Conservation (phyloP, 352 stramenopile genomes). For the Phytophthora capsici region DNA sequence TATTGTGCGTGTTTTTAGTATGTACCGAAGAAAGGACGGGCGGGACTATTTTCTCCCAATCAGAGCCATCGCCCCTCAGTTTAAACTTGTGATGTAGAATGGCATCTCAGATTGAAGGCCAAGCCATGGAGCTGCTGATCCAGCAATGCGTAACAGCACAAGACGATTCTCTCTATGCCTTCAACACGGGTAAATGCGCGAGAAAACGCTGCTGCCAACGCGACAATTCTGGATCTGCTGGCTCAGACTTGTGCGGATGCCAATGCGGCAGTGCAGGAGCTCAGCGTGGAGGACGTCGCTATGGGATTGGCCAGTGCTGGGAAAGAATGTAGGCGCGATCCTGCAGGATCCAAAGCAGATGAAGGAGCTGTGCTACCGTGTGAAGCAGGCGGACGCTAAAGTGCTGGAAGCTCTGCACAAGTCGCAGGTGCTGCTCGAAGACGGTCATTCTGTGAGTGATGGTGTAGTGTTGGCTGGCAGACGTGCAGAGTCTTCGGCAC, state of each 20-base stretch:
- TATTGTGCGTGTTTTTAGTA: too few species aligned
- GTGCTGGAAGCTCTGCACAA: conserved; percentile 50
- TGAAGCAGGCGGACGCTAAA: conserved; percentile 53
- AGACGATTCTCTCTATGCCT: not conserved
- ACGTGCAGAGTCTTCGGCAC: conserved; percentile 6
- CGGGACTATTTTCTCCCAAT: too few species aligned
- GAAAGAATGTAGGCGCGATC: conserved; percentile 60
- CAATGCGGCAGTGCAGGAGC: conserved; percentile 51
- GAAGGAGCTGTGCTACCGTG: conserved; percentile 57
- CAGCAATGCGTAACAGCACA: conserved; percentile 51
- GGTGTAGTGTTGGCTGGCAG: conserved; percentile 8
- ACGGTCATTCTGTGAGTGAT: conserved; percentile 8
- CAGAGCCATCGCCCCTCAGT: too few species aligned
- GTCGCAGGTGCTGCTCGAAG: conserved; percentile 33
- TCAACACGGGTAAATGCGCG: conserved; percentile 1
- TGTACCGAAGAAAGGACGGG: too few species aligned
- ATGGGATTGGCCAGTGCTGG: conserved; percentile 53
- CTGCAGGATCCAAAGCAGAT: conserved; percentile 72
- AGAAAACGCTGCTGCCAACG: conserved; percentile 33
- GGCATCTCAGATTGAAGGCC: too few species aligned
- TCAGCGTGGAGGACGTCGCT: conserved; percentile 66
- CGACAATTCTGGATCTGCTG: conserved; percentile 71
- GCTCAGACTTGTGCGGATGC: conserved; percentile 72
- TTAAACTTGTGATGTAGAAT: too few species aligned
- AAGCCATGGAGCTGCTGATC: conserved; percentile 65